Base-by-base conservation (phyloP, 2,329 filamentous ascomycete genomes). In the Trichoderma arundinaceum region DNA sequence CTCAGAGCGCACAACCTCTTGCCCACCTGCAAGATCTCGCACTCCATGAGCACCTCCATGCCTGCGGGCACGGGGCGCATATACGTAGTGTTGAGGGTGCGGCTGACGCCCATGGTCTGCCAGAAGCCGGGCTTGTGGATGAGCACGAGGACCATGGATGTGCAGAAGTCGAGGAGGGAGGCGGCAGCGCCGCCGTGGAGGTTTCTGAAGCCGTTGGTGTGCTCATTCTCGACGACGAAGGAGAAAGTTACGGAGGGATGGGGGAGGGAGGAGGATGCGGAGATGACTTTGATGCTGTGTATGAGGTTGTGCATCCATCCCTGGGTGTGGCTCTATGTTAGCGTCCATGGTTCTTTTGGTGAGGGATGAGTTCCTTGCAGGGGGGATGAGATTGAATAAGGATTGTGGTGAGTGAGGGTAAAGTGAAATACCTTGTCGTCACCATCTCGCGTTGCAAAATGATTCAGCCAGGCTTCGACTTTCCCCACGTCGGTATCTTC, bases 51-150 rank as follows among this genome's bases (percentile, higher is more conserved):
- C 8, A 87, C 77, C 69, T 81, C 79, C 1, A 76, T 77, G 9
- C 84, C 87, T 12, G 74, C 72, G 1, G 84, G 84, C 3, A 84
- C 81, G 1, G 90, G 89, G 1, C 88, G 82, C 67, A 92, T 76
- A 74, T 90, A 92, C 0, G 87, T 90, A 48, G 90, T 82, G 71
- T 84, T 87, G 62, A 92, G 80, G 32, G 86, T 88, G 66, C 90
- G 83, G 72, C 82, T 87, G 32, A 92, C 88, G 43, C 90, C 89
- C 28, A 88, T 81, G 44, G 77, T 79, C 64, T 81, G 77, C 84
- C 89, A 91, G 74, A 83, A 86, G 6, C 87, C 89, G 0, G 84
- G 85, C 22, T 78, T 78, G 51, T 83, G 82, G 59, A 89, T 75
- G 43, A 88, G 81, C 9, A 83, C 76, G 12, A 92, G 75, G 3